phyloP scores from a whole-genome alignment of 768 basidiomycete genomes.

The Cubamyces lactineus region DNA sequence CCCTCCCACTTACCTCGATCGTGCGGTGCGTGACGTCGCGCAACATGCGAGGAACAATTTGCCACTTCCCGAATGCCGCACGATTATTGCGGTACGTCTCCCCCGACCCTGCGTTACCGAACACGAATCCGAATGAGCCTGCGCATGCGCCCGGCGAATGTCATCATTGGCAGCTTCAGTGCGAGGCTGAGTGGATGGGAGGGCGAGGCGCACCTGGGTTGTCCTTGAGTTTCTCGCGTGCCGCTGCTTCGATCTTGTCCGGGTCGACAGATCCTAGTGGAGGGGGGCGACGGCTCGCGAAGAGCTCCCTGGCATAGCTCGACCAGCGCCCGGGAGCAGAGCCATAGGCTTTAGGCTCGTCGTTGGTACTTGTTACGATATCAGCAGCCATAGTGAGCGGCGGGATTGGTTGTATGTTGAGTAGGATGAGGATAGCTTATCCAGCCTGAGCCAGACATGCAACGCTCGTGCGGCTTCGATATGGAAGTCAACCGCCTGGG shows the following conservation, averaged over 20 bases:
- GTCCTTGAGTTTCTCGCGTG: conserved; percentile 63
- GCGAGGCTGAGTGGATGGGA: background rate
- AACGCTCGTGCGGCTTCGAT: too few species aligned
- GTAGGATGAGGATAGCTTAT: too few species aligned
- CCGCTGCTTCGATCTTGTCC: conserved; percentile 67
- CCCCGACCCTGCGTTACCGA: conserved; percentile 74
- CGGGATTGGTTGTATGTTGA: too few species aligned
- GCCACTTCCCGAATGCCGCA: conserved; percentile 64
- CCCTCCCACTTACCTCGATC: conserved; percentile 50
- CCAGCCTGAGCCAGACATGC: too few species aligned
- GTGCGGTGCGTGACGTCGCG: conserved; percentile 58
- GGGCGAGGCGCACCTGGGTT: conserved; percentile 47
- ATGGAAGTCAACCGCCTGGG: too few species aligned
- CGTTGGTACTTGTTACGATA: background rate
- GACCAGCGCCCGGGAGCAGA: conserved; percentile 26
- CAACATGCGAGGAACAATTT: conserved; percentile 83
- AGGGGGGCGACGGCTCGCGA: conserved; percentile 29
- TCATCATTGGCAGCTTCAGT: too few species aligned
- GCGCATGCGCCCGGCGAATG: background rate
- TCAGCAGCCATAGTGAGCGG: background rate
- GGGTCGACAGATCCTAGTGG: conserved; percentile 60
- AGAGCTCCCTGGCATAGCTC: conserved; percentile 30
- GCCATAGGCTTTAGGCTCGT: conserved; percentile 11
- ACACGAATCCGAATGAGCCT: conserved; percentile 77
- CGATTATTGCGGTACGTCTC: conserved; percentile 71